Base-by-base conservation (phyloP, 176 grass and related monocot species). In the Calamus simplicifolius region DNA sequence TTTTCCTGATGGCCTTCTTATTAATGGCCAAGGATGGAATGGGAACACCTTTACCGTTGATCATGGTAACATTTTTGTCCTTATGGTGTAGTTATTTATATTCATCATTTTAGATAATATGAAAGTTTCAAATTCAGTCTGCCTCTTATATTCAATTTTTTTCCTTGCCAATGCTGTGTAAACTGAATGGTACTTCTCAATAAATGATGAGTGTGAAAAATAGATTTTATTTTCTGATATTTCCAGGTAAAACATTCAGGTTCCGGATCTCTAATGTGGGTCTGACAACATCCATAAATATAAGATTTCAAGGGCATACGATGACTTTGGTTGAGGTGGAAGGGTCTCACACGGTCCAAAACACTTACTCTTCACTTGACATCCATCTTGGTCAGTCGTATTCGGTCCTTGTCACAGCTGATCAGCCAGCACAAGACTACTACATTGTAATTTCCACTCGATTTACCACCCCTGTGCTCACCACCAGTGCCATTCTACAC, bases 251-350 rank as follows among this genome's bases (percentile, higher is more conserved):
- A 63, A 91, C 83, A 17, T 97, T 88, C 52, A 63, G 87, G 17
- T 88, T 97, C 67, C 64, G 84, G 68, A 88, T 97, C 59, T 80
- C 87, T 5, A 91, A 97, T 56, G 84, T 97, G 7, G 92, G 92
- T 0, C 54, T 97, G 50, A 54, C 92, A 0, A 91, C 84, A 1
- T 90, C 81, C 1, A 48, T 97, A 3, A 91, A 97, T 69, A 49
- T 97, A 52, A 73, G 87, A 62, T 80, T 97, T 75, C 92, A 97
- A 80, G 87, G 87, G 5, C 92, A 97, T 71, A 67, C 59, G 56
- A 88, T 88, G 84, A 75, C 69, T 78, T 72, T 97, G 18, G 92
- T 97, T 16, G 92, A 97, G 61, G 87, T 91, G 7, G 92, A 97
- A 52, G 92, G 87, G 1, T 91, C 84, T 12, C 87, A 97, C 80